Evolutionary conservation across 208 protist genomes (phyloP), one percentile per base, ranked within the genome.

Genomic region (Crithidia acanthocephali): DNA sequence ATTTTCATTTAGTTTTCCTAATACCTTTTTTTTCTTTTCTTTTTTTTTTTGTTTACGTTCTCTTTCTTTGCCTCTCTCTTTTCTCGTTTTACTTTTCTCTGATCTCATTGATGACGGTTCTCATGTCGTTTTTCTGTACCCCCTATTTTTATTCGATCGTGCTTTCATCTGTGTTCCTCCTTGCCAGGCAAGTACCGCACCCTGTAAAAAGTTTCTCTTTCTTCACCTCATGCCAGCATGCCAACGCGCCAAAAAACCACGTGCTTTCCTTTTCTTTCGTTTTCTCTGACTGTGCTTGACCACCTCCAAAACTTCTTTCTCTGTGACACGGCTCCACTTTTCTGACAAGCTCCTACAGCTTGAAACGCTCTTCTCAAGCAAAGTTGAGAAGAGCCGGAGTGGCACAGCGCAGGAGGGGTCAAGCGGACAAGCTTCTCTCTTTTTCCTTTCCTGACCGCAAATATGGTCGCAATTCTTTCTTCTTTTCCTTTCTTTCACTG

Each of bases 401-500:
- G 48, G 58, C 10, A 37, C 45, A 22, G 22, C 16, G 44, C 6
- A 3, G 42, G 44, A 30, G 66, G 18, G 51, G 50, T 57, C 42
- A 51, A n/a, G 28, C 37, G 33, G 33, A 45, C 33, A 53, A 6
- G 4, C n/a, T 35, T 64, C 16, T 51, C 0, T 66, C 27, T 59
- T 51, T 57, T 37, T 25, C 52, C 16, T 60, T 50, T 57, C 52
- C 7, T 58, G 68, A 32, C 56, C 56, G 48, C 52, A 55, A 55
- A 44, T 27, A 13, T 57, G 44, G 53, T 53, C 68, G 66, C 58
- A 56, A 57, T 50, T 68, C 28, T 13, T 66, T 32, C 22, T 72
- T 37, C 11, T 45, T 63, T 51, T 60, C 22, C 27, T 56, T 4
- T 28, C 30, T 58, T 70, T 69, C 40, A 22, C 27, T 4, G 23